Evolutionary conservation across 192 early-diverging fungal species (phyloP).

Genomic region (Coemansia sp.): DNA sequence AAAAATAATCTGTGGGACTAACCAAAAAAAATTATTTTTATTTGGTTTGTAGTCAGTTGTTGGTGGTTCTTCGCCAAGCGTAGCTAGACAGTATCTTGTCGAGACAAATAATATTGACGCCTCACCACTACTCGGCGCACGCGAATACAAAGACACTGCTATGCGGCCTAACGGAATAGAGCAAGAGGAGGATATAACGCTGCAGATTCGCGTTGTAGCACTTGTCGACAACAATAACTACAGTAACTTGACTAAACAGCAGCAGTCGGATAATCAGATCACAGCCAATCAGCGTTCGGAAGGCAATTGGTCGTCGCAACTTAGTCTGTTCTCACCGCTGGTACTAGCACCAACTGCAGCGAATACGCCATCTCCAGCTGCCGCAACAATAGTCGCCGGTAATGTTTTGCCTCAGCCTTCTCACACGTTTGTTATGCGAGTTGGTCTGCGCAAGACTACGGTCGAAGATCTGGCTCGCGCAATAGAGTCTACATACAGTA

Average conservation of each 20-base stretch:
- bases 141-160: neutral
- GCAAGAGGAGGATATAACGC: neutral
- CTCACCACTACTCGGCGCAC: slow-evolving; percentile 17
- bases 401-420: neutral
- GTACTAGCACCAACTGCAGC: slow-evolving; percentile 7
- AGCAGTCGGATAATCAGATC: neutral
- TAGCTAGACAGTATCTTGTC: neutral
- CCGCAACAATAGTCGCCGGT: neutral
- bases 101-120: slow-evolving; percentile 17
- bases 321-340: slow-evolving; percentile 27
- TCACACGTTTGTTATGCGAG: neutral
- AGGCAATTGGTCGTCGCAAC: neutral
- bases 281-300: neutral
- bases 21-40: neutral
- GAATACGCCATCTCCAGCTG: neutral
- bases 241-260: neutral
- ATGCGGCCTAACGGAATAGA: neutral
- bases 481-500: slow-evolving; percentile 24
- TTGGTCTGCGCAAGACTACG: neutral
- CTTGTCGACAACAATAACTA: slow-evolving; percentile 2
- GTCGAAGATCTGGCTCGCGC: slow-evolving; percentile 36
- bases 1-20: neutral
- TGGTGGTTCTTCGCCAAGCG: neutral
- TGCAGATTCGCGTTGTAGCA: neutral
- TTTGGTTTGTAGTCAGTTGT: neutral